Conservation (phyloP, 192 early-diverging fungal genomes). For the Spizellomyces sp. region DNA sequence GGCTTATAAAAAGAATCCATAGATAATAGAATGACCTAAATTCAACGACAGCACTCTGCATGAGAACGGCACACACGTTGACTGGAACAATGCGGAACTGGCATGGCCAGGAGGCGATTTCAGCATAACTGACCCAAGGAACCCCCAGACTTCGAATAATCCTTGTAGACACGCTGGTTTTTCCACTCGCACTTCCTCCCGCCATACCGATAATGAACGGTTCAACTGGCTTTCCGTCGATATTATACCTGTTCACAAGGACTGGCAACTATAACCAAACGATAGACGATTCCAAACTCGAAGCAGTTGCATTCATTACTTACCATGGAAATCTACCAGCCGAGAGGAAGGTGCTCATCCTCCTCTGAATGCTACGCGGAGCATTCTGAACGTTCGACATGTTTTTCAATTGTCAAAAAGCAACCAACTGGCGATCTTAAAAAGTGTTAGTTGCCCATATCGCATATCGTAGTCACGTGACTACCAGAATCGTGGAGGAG, state of each 20-base stretch:
- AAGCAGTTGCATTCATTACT: not conserved
- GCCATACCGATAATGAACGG: conserved; percentile 62
- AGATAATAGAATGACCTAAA: conserved; percentile 81
- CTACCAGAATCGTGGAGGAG: too few relatives aligned
- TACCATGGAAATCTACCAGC: conserved; percentile 36
- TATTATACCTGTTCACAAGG: conserved; percentile 37
- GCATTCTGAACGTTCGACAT: conserved; percentile 37
- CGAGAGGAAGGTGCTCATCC: conserved; percentile 27
- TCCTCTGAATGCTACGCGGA: conserved; percentile 18
- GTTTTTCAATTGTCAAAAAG: not conserved
- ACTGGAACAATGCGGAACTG: not conserved
- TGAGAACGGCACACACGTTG: not conserved
- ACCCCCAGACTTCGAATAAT: conserved; percentile 56
- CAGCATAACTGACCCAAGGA: conserved; percentile 41
- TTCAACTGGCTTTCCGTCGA: conserved; percentile 37
- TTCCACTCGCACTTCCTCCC: conserved; percentile 57
- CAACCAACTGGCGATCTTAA: too few relatives aligned
- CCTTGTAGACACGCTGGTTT: conserved; percentile 53
- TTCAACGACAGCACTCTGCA: not conserved
- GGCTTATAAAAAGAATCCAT: conserved; percentile 97
- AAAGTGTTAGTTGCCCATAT: too few relatives aligned
- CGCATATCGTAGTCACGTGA: too few relatives aligned
- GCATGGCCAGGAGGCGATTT: too few relatives aligned
- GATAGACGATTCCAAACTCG: not conserved
- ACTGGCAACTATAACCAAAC: not conserved